Conservation (phyloP, 768 basidiomycete species). For the Collybia mongolica region DNA sequence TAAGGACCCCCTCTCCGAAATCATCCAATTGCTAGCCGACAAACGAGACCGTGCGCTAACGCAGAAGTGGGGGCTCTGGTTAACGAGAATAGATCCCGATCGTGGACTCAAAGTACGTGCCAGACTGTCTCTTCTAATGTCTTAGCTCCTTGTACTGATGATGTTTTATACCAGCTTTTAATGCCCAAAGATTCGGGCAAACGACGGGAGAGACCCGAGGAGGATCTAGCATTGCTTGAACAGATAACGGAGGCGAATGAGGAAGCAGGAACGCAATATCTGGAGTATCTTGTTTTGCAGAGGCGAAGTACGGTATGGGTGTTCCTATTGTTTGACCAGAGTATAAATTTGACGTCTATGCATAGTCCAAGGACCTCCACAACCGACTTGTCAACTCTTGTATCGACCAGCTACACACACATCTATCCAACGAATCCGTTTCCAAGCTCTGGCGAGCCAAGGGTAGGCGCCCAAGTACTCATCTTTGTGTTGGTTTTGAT, state of each 20-base stretch:
- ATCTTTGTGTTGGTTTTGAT: constrained; percentile 2
- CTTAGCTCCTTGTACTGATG: constrained; percentile 4
- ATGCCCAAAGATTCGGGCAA: constrained; percentile 54
- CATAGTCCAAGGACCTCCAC: constrained; percentile 63
- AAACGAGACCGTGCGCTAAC: constrained; percentile 60
- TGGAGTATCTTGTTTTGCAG: constrained; percentile 80
- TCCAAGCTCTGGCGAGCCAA: constrained; percentile 73
- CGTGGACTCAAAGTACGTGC: constrained; percentile 64
- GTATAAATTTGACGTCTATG: constrained; percentile 1
- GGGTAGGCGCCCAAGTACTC: constrained; percentile 26
- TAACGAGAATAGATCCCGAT: constrained; percentile 66
- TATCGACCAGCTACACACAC: constrained; percentile 51
- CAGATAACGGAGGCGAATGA: constrained; percentile 56
- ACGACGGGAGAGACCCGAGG: constrained; percentile 55
- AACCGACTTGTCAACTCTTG: constrained; percentile 59
- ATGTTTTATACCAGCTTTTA: constrained; percentile 47
- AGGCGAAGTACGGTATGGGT: constrained; percentile 56
- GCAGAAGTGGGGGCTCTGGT: constrained; percentile 81
- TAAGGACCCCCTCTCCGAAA: constrained; percentile 58
- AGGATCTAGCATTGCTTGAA: constrained; percentile 57
- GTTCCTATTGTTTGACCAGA: not conserved
- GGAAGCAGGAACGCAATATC: constrained; percentile 64
- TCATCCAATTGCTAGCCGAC: constrained; percentile 54
- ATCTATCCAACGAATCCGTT: constrained; percentile 48
- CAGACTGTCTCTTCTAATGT: not conserved